Percentiles rank a stretch among this genome's conserved stretches.
phyloP scores from a whole-genome alignment of 192 early-diverging fungal genomes.

The Phycomyces blakesleeanus region DNA sequence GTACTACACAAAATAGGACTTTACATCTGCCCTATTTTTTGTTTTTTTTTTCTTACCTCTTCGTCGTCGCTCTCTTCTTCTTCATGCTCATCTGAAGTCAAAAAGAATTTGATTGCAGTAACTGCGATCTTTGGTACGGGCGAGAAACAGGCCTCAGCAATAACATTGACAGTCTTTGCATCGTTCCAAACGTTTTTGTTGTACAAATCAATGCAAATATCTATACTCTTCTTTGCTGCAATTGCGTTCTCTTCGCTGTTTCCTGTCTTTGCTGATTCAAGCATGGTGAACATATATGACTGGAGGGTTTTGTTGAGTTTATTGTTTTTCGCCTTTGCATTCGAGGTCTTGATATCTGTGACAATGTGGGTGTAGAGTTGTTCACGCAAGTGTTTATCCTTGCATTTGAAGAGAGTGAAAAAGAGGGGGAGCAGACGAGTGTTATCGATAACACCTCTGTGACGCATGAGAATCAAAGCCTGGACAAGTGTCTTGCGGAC shows the following conservation, averaged over 20 bases:
- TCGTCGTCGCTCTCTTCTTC: slow-evolving; percentile 70
- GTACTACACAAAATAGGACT: too few species aligned
- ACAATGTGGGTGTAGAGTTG: slow-evolving; percentile 93
- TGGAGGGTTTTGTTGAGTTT: slow-evolving; percentile 97
- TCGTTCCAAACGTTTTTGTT: slow-evolving; percentile 97
- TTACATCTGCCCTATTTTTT: background rate
- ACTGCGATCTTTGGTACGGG: slow-evolving; percentile 86
- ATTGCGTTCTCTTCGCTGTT: slow-evolving; percentile 70
- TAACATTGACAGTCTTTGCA: slow-evolving; percentile 97
- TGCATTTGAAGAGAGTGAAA: slow-evolving; percentile 93
- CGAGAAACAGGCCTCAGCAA: slow-evolving; percentile 95
- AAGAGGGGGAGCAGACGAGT: slow-evolving; percentile 79
- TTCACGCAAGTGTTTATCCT: slow-evolving; percentile 87
- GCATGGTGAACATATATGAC: slow-evolving; percentile 97
- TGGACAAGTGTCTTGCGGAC: slow-evolving; percentile 86
- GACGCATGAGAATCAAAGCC: slow-evolving; percentile 82
- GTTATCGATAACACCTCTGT: slow-evolving; percentile 75
- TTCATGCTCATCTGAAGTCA: slow-evolving; percentile 74
- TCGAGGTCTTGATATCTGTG: slow-evolving; percentile 90
- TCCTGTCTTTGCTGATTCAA: slow-evolving; percentile 64
- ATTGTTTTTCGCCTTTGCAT: slow-evolving; percentile 93
- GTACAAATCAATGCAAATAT: slow-evolving; percentile 97
- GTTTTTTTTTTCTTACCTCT: slow-evolving; percentile 23
- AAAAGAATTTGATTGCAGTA: slow-evolving; percentile 92
- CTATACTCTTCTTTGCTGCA: slow-evolving; percentile 94